Evolutionary conservation across 805 yeast species (phyloP).

Genomic region (Kodamaea lidongshanica): DNA sequence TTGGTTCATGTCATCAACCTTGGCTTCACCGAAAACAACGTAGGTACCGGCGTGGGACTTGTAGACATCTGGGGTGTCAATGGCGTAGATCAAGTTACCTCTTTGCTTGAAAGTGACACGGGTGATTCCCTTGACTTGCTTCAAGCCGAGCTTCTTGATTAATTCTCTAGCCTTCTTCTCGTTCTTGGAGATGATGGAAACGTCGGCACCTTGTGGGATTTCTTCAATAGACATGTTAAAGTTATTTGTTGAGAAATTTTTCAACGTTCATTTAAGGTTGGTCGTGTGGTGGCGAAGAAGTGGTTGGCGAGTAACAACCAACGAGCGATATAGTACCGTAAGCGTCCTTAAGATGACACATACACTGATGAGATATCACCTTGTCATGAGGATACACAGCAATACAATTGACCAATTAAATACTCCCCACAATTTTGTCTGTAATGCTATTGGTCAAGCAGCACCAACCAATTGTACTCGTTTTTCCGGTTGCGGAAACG

Average conservation of each 20-base stretch:
- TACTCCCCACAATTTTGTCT: too few relatives aligned
- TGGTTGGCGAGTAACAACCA: constrained; percentile 1
- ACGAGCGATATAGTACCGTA: too few relatives aligned
- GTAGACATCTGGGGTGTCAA: constrained; percentile 93
- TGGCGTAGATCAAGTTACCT: constrained; percentile 85
- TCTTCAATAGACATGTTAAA: constrained; percentile 42
- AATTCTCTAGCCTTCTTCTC: constrained; percentile 94
- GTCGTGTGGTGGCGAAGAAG: not conserved
- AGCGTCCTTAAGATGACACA: too few relatives aligned
- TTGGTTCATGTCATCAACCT: constrained; percentile 88
- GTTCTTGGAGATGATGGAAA: constrained; percentile 76
- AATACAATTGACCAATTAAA: too few relatives aligned
- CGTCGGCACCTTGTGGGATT: constrained; percentile 80
- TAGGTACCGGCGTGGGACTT: constrained; percentile 89
- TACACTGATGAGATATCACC: too few relatives aligned
- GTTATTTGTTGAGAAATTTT: constrained; percentile 8
- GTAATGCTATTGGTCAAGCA: too few relatives aligned
- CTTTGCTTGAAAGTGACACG: constrained; percentile 95
- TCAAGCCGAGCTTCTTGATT: constrained; percentile 81
- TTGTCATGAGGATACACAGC: too few relatives aligned
- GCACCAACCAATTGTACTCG: too few relatives aligned
- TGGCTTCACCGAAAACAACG: constrained; percentile 97
- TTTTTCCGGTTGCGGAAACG: too few relatives aligned
- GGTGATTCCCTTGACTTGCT: constrained; percentile 84
- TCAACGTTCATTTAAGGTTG: not conserved